Percentiles rank a stretch among this genome's conserved stretches.
These are phyloP conservation scores for Berkeleyomyces basicola DNA, from an alignment of 2,329 filamentous ascomycete species.

Conservation along the genomic window DNA sequence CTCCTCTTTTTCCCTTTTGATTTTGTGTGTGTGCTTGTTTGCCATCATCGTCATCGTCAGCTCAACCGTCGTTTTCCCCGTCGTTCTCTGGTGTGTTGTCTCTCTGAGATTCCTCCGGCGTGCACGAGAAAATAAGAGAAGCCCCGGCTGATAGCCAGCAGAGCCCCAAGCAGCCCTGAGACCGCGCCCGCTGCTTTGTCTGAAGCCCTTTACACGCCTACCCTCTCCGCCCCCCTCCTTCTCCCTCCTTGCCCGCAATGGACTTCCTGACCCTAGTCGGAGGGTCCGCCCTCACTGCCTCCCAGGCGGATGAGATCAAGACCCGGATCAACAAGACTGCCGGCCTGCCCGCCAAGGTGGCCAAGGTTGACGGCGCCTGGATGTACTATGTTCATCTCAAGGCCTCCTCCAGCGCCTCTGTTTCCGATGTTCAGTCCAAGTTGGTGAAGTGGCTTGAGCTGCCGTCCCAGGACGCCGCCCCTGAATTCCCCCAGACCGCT, in stretches of 20 bases:
- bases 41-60: constrained; percentile 4
- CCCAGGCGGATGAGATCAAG: constrained; percentile 28
- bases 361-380: constrained; percentile 36
- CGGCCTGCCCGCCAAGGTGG: constrained; percentile 25
- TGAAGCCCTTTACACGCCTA: background rate
- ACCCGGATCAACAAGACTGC: constrained; percentile 27
- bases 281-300: constrained; percentile 33
- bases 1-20: background rate
- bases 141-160: background rate
- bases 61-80: background rate
- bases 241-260: constrained; percentile 12
- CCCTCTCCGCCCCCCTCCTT: background rate
- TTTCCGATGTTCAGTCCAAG: constrained; percentile 20
- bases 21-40: background rate
- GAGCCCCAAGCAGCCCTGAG: background rate
- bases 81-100: constrained; percentile 7
- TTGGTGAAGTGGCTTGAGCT: constrained; percentile 15
- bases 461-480: constrained; percentile 7
- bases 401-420: constrained; percentile 16
- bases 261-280: constrained; percentile 23
- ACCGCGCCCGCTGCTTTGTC: background rate
- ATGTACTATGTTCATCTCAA: constrained; percentile 51
- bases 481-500: constrained; percentile 10
- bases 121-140: constrained; percentile 6
- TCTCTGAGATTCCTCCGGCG: constrained; percentile 6